Base-by-base conservation (phyloP, 306 rosid species). In the Trifolium pratense region DNA sequence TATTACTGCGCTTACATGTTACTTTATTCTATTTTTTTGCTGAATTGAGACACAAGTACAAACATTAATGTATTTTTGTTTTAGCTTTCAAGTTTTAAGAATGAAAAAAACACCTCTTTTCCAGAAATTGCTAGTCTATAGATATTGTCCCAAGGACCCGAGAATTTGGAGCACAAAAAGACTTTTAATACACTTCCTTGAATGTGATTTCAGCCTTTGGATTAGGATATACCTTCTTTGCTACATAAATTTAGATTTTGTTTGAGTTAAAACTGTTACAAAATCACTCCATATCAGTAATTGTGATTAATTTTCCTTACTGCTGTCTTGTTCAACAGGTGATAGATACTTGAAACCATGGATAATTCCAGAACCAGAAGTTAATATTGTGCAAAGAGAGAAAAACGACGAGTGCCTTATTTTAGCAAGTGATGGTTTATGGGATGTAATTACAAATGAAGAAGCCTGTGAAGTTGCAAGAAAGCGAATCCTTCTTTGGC, bases 401-500 rank as follows among this genome's bases (percentile, higher is more conserved):
- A 87, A 83, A 78, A 86, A 81, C 12, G 97, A 91, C 0, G 91
- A 91, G 73, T 89, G 91, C 79, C 93, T 91, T 39, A 77, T 89
- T 75, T 70, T 91, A 68, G 97, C 96, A 60, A 89, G 90, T 4
- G 97, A 89, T 21, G 97, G 97, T 15, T 75, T 91, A 53, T 91
- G 97, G 97, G 97, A 91, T 84, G 92, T 89, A 14, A 77, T 91
- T 68, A 89, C 91, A 49, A 87, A 89, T 52, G 91, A 91, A 78
- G 97, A 87, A 78, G 97, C 86, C n/a, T 91, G 96, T 17, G 91
- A 89, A 15, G 57, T 85, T 69, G 97, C 97, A 2, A 83, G 89
- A 76, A 89, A 74, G 80, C 49, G 96, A 61, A 87, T 91, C 80
- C 96, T 91, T 59, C 64, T 86, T 58, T 91, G 97, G 97, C 96